Evolutionary conservation across 2,329 filamentous ascomycete genomes (phyloP).

Genomic region (Berkeleyomyces rouxiae): DNA sequence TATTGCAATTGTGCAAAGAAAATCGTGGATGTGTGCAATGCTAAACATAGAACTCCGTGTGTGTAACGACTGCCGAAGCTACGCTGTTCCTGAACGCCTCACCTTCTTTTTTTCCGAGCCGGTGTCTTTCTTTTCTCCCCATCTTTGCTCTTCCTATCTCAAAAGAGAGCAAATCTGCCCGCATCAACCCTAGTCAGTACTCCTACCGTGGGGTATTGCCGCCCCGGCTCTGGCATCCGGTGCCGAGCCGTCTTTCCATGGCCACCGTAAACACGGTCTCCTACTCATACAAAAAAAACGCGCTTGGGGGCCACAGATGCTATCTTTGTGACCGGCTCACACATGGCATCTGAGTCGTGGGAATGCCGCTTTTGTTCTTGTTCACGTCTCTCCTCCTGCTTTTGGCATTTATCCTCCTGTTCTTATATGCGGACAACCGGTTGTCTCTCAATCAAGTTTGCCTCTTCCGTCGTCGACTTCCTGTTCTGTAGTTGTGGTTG

Average conservation of each 20-base stretch:
- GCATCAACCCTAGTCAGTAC: not conserved
- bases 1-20: not conserved
- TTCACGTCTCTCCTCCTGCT: not conserved
- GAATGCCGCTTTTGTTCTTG: not conserved
- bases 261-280: too few species aligned
- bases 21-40: not conserved
- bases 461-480: not conserved
- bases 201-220: not conserved
- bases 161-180: not conserved
- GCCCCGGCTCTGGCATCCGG: not conserved
- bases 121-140: not conserved
- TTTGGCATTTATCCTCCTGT: not conserved
- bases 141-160: not conserved
- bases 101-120: not conserved
- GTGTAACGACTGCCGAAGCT: not conserved
- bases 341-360: constrained; percentile 2
- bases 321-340: not conserved
- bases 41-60: not conserved
- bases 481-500: not conserved
- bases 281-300: not conserved
- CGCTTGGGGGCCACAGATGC: not conserved
- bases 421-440: not conserved
- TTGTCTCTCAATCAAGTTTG: not conserved
- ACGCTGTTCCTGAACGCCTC: not conserved
- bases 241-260: not conserved